A percentile compares a stretch with the other conserved stretches of the same genome.
These are phyloP conservation scores for Creolimax fragrantissima DNA, from an alignment of 78 protist species.

Conservation along the genomic window DNA sequence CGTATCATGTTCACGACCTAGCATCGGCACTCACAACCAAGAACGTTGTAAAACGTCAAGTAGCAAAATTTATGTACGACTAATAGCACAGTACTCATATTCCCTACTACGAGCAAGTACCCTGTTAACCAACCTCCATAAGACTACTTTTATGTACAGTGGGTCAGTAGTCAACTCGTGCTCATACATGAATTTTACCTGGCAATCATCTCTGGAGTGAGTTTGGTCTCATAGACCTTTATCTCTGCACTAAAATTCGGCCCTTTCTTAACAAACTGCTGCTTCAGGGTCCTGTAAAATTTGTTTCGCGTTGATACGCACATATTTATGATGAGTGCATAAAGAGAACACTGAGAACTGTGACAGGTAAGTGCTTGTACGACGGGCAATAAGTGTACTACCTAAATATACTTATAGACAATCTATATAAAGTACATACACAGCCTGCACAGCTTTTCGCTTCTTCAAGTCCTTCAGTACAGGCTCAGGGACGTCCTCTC, in stretches of 20 bases:
- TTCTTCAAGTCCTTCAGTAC: conserved; percentile 31
- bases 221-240: conserved; percentile 34
- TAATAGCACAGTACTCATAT: no score
- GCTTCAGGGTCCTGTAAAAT: neutral
- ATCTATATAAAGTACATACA: neutral
- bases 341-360: neutral
- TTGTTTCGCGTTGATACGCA: neutral
- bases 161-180: no score
- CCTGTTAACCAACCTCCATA: no score
- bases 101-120: no score
- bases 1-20: no score
- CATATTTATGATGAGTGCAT: neutral
- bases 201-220: conserved; percentile 53
- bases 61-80: no score
- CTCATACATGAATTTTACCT: no score
- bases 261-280: neutral
- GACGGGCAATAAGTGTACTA: neutral
- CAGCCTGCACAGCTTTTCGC: neutral
- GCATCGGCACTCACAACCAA: no score
- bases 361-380: neutral
- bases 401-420: neutral
- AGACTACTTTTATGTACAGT: no score
- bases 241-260: neutral
- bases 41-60: no score
- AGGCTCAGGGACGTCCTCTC: neutral